These are phyloP conservation scores for Choiromyces venosus DNA, from an alignment of 495 filamentous ascomycete genomes.

Conservation along the genomic window DNA sequence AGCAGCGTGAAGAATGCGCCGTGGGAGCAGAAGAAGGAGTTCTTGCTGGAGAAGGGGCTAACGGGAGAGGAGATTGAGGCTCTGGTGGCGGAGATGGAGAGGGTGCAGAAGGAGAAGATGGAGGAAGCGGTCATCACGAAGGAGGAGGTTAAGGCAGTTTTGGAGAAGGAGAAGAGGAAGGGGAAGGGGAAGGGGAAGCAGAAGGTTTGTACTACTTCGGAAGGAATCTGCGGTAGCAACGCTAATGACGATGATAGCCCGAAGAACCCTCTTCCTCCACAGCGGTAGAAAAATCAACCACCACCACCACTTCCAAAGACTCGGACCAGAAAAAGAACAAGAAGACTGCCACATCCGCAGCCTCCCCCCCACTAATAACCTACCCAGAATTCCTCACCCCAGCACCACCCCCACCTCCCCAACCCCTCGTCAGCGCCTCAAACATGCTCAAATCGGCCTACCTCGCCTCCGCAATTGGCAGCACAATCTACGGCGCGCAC, in stretches of 20 bases:
- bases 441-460: slow-evolving; percentile 74
- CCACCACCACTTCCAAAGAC: slow-evolving; percentile 22
- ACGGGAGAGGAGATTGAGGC: slow-evolving; percentile 60
- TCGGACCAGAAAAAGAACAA: slow-evolving; percentile 32
- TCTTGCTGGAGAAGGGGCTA: slow-evolving; percentile 75
- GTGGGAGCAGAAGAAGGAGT: slow-evolving; percentile 66
- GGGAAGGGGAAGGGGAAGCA: slow-evolving; percentile 5
- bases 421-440: slow-evolving; percentile 70
- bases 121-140: slow-evolving; percentile 40
- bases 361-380: slow-evolving; percentile 83
- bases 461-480: slow-evolving; percentile 62
- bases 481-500: slow-evolving; percentile 71
- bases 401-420: slow-evolving; percentile 50
- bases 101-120: slow-evolving; percentile 36
- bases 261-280: slow-evolving; percentile 21
- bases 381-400: slow-evolving; percentile 91
- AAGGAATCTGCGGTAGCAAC: not conserved
- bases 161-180: not conserved
- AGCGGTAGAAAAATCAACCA: not conserved
- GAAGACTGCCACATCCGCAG: slow-evolving; percentile 26
- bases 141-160: slow-evolving; percentile 16
- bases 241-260: slow-evolving; percentile 7
- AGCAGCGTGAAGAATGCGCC: slow-evolving; percentile 65
- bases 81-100: slow-evolving; percentile 50
- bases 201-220: not conserved